Base-by-base conservation (phyloP, 306 rosid genomes). In the Dryas octopetala region DNA sequence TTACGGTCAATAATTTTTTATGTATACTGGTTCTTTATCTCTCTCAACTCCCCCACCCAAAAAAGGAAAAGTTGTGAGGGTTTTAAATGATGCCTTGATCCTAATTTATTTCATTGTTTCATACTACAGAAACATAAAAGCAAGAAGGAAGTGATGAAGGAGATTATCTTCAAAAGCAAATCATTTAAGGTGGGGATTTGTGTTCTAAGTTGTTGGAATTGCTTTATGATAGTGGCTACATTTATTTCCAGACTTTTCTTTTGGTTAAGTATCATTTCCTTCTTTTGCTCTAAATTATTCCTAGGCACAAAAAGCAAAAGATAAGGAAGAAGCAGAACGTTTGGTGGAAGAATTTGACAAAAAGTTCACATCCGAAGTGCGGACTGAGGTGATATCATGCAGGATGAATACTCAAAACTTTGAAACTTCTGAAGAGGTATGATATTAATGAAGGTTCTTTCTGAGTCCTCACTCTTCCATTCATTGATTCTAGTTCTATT, bases 221-320 rank as follows among this genome's bases (percentile, higher is more conserved):
- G 62, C 40, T 49, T n/a, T 66, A 5, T 43, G 15, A 55, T 59
- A 38, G 10, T 44, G 71, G 59, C 19, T 63, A 14, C 58, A 66
- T 23, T 76, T 15, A 51, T 73, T 71, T 63, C 44, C 63, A 5
- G 61, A 66, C 26, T 77, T 50, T 28, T 44, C 67, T 43, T 47
- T 59, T 12, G 16, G 70, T 57, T 47, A 71, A 54, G 62, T 75
- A 72, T 73, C 65, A 17, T 41, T 54, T 73, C 60, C 43, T 15
- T 52, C 12, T 49, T 7, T 75, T 71, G n/a, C 57, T 73, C 38
- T 70, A 63, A 60, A 77, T 38, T 69, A 81, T 82, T 77, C 73
- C 71, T 86, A 95, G 97, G 97, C 97, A 43, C 89, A 92, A 82
- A 92, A 87, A 79, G 88, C 99, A 6, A 90, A 84, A 86, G 97